Evolutionary conservation across 2,329 filamentous ascomycete genomes (phyloP).

Genomic region (Colletotrichum theobromicola): DNA sequence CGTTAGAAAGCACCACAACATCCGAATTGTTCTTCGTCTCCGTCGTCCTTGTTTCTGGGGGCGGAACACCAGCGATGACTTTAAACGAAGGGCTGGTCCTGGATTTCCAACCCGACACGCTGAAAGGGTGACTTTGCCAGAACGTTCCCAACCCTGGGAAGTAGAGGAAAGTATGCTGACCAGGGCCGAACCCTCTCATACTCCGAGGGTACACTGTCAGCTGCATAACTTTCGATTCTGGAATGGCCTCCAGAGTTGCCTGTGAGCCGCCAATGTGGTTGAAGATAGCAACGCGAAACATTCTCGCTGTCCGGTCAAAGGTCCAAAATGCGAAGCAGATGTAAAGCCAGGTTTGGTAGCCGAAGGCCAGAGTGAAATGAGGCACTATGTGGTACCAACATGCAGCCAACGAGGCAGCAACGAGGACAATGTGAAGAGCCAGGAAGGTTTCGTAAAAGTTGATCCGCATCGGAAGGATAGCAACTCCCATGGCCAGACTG

Average conservation of each 20-base stretch:
- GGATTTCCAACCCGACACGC: not conserved
- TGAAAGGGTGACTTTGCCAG: constrained; percentile 42
- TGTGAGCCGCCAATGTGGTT: constrained; percentile 30
- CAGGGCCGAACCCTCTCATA: constrained; percentile 35
- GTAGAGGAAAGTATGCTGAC: constrained; percentile 40
- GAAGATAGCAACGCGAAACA: constrained; percentile 28
- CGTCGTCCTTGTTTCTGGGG: not conserved
- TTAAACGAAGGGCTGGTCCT: not conserved
- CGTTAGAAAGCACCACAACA: not conserved
- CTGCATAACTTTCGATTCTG: constrained; percentile 33
- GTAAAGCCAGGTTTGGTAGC: constrained; percentile 42
- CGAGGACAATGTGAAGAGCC: constrained; percentile 33
- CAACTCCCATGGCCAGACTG: constrained; percentile 28
- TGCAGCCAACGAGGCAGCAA: constrained; percentile 34
- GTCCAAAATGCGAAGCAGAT: constrained; percentile 35
- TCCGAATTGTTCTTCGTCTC: not conserved
- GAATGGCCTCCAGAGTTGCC: not conserved
- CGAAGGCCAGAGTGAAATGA: constrained; percentile 36
- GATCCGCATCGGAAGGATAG: constrained; percentile 32
- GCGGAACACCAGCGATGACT: not conserved
- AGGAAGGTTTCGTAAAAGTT: constrained; percentile 39
- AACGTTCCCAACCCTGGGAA: constrained; percentile 36
- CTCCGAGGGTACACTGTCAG: constrained; percentile 44
- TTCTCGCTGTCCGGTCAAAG: constrained; percentile 30
- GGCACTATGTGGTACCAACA: constrained; percentile 42